phyloP scores from a whole-genome alignment of 257 asterid species.

The Salvia hispanica region DNA sequence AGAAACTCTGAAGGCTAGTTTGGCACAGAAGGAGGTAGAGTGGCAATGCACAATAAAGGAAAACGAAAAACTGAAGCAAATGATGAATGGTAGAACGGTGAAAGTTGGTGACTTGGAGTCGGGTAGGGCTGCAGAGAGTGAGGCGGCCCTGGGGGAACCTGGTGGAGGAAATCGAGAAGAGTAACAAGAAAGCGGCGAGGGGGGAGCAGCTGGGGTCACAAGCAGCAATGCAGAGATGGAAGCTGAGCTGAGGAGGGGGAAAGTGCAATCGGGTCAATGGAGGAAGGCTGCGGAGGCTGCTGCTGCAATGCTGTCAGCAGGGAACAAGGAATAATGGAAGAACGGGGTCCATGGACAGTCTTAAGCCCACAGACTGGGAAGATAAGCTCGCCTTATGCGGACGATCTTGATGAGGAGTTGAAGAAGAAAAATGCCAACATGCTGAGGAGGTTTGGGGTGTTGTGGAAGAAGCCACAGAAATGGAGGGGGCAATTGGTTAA shows the following conservation, averaged over 20 bases:
- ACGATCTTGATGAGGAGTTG: slow-evolving; percentile 35
- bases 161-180: slow-evolving; percentile 67
- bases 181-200: slow-evolving; percentile 49
- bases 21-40: slow-evolving; percentile 56
- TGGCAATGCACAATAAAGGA: slow-evolving; percentile 47
- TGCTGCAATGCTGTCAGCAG: too few species aligned
- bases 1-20: slow-evolving; percentile 46
- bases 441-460: slow-evolving; percentile 68
- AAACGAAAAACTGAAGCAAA: slow-evolving; percentile 50
- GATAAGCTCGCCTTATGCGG: slow-evolving; percentile 55
- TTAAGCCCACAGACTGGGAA: slow-evolving; percentile 52
- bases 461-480: slow-evolving; percentile 85
- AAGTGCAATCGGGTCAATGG: too few species aligned
- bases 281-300: too few species aligned
- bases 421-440: slow-evolving; percentile 76
- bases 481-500: background rate
- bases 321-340: slow-evolving; percentile 56
- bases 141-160: slow-evolving; percentile 65
- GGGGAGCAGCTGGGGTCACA: background rate
- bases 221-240: too few species aligned
- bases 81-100: too few species aligned
- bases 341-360: slow-evolving; percentile 70
- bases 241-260: too few species aligned
- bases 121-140: too few species aligned
- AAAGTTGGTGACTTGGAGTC: too few species aligned